Percentiles rank a stretch among this genome's conserved stretches.
phyloP scores from a whole-genome alignment of 1,284 basidiomycete genomes.

The Xanthoconium separans region DNA sequence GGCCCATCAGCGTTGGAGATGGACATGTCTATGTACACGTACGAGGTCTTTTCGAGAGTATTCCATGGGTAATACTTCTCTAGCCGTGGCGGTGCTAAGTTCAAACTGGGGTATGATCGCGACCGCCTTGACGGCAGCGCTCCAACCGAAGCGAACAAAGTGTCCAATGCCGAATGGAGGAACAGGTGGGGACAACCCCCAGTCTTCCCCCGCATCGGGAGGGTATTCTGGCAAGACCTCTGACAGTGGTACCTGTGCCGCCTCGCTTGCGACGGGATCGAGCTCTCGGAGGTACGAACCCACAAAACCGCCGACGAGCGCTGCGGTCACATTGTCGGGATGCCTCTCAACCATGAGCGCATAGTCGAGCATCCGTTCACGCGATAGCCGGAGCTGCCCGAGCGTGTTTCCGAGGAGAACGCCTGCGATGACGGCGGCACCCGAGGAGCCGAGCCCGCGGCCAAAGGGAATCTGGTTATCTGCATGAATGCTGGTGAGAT shows the following conservation, averaged over 20 bases:
- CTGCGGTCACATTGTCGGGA: constrained; percentile 98
- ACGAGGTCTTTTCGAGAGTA: constrained; percentile 94
- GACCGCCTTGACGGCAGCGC: constrained; percentile 84
- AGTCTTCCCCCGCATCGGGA: constrained; percentile 84
- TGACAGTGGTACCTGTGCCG: constrained; percentile 88
- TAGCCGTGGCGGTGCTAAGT: constrained; percentile 92
- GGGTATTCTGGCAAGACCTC: constrained; percentile 98
- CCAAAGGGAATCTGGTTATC: constrained; percentile 98
- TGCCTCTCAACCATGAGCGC: constrained; percentile 99
- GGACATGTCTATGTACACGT: constrained; percentile 33
- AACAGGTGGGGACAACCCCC: constrained; percentile 86
- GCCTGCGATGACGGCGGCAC: constrained; percentile 96
- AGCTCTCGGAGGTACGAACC: constrained; percentile 95
- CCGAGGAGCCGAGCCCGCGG: constrained; percentile 94
- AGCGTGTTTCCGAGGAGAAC: constrained; percentile 87
- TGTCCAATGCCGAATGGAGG: constrained; percentile 94
- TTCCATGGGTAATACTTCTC: constrained; percentile 79
- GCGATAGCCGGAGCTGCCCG: constrained; percentile 71
- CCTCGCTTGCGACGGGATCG: constrained; percentile 71
- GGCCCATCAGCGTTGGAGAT: constrained; percentile 1
- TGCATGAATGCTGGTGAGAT: constrained; percentile 68
- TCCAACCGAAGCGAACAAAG: constrained; percentile 91
- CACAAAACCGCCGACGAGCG: constrained; percentile 97
- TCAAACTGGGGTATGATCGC: constrained; percentile 97
- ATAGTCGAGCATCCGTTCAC: constrained; percentile 85